Conservation (phyloP, 768 basidiomycete species). For the Tephrocybe sp. region DNA sequence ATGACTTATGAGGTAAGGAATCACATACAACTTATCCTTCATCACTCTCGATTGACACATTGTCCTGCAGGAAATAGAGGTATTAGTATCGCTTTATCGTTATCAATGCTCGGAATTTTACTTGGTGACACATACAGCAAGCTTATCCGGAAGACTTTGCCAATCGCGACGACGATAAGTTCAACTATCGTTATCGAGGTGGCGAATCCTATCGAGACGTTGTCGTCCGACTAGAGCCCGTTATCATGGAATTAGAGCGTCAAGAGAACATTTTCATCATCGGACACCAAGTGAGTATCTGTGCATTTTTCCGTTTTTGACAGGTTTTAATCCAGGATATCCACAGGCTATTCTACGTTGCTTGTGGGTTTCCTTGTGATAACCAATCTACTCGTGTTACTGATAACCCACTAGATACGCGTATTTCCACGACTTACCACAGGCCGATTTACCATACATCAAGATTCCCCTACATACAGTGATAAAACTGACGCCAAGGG, state of each 20-base stretch:
- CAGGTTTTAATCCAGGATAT: background rate
- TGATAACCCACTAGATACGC: slow-evolving; percentile 64
- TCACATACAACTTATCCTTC: background rate
- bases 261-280: slow-evolving; percentile 97
- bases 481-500: slow-evolving; percentile 96
- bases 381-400: slow-evolving; percentile 17
- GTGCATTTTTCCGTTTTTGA: background rate
- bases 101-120: background rate
- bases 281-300: slow-evolving; percentile 74
- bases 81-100: slow-evolving; percentile 24
- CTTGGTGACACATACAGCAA: slow-evolving; percentile 43
- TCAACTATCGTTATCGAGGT: slow-evolving; percentile 96
- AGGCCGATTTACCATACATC: slow-evolving; percentile 95
- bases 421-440: slow-evolving; percentile 91
- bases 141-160: slow-evolving; percentile 98
- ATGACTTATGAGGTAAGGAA: slow-evolving; percentile 85
- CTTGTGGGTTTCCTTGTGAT: slow-evolving; percentile 42
- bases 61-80: slow-evolving; percentile 77
- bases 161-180: slow-evolving; percentile 98
- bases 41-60: background rate
- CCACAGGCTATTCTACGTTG: slow-evolving; percentile 73
- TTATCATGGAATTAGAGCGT: slow-evolving; percentile 98
- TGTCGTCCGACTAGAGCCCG: slow-evolving; percentile 90
- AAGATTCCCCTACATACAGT: slow-evolving; percentile 97
- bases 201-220: slow-evolving; percentile 99